Evolutionary conservation across 1,284 basidiomycete genomes (phyloP), one percentile per base, ranked within the genome.

Genomic region (Sphaerobolus stellatus): DNA sequence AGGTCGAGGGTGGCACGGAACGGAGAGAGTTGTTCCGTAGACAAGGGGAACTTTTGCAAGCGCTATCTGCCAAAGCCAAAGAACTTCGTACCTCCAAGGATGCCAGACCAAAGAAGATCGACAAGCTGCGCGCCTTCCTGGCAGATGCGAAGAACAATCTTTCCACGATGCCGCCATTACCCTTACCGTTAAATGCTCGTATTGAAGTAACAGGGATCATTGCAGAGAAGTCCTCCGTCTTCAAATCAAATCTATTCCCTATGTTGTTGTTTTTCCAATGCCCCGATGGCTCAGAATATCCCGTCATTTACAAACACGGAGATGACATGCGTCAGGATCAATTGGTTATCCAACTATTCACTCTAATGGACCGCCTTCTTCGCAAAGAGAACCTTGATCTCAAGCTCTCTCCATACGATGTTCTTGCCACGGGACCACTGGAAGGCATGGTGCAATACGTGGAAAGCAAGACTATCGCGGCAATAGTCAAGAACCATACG

Each of bases 291-390:
- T 77, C 79, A 31, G 88, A 94, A 66, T 99, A 92, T 69, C 90
- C 94, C 0, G 81, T 98, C 48, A 99, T 99, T 60, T 98, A 98
- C 80, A 99, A 99, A 71, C 95, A 98, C 62, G 97, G 97, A 5
- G 97, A 99, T 68, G 97, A 99, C 68, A 86, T 99, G 77, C 86
- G 96, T 20, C 97, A 99, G 69, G 96, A 98, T 68, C 96, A 98
- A 70, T 83, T 98, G 29, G 95, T 98, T 24, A 91, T 98, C 51
- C 96, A 99, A 69, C 80, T 99, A 8, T 96, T 99, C 71, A 97
- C 94, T 4, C 82, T 99, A 25, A 99, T 99, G 97, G 95, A 99
- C 68, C 81, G 91, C 29, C 74, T 99, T 14, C 73, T 99, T 57
- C 77, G 94, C 45, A 96, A 97, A 71, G 97, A 99, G 72, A 98